Evolutionary conservation across 2,329 filamentous ascomycete genomes (phyloP), one percentile per base, ranked within the genome.

Genomic region (Leptographium lundbergii): DNA sequence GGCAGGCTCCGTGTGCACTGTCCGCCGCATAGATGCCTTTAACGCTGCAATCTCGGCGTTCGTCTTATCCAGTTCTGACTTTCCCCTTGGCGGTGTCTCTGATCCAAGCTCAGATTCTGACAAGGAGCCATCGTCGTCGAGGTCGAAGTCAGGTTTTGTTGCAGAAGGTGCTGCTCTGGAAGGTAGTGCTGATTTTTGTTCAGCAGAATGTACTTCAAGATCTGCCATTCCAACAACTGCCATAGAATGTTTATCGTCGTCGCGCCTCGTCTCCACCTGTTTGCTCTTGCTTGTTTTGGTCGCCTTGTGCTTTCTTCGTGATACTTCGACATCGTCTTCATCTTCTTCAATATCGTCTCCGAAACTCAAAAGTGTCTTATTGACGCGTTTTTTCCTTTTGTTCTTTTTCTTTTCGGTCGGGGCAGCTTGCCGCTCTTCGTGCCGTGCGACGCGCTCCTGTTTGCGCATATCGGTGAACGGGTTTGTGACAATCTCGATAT

Each of bases 391-490:
- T 80, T 68, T 91, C 63, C 85, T 78, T 74, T 89, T 91, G 72
- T 81, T 85, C 66, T 81, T 84, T 65, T 80, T 81, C 65, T 79
- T 78, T 4, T 51, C 25, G 3, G 7, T 10, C 6, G 71, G 32
- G 2, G 19, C 69, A 24, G 73, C 71, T 36, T 71, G 71, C 25
- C 72, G 71, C 42, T 75, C 74, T 27, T 77, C 74, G 24, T 72
- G 70, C 36, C 71, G 77, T 36, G 74, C 74, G 17, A 82, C 81
- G 59, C 80, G 79, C 56, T 80, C 77, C 65, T 85, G 79, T 74
- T 83, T 88, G 66, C 84, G 81, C 87, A 94, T 91, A 66, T 88
- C 88, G 55, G 87, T 81, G 61, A 92, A 95, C 0, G 88, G 88
- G 67, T 94, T 94, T 54, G 91, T 82, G 63, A 94, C 70, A 24